Percentiles rank a stretch among this genome's conserved stretches.
Conservation (phyloP, 305 asterid genomes). For the Fraxinus sp. region DNA sequence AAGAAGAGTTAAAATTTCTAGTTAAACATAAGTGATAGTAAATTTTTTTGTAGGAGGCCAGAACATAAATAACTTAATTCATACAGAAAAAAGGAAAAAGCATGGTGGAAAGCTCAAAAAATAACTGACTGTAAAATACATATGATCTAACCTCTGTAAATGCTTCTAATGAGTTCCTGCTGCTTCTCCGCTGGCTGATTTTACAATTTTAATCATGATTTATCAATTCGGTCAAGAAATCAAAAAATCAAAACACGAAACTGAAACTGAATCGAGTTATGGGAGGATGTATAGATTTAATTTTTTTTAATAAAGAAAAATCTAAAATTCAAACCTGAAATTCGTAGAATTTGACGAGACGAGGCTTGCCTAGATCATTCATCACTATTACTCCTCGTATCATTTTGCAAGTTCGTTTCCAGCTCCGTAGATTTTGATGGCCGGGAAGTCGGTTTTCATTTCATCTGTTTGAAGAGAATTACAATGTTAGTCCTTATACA, state of each 20-base stretch:
- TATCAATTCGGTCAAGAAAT: conserved; percentile 14
- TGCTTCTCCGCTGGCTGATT: conserved; percentile 85
- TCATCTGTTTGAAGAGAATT: not conserved
- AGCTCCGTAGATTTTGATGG: not conserved
- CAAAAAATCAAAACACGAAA: not conserved
- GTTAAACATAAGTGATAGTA: not conserved
- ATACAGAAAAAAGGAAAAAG: not conserved
- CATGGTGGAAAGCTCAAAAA: not conserved
- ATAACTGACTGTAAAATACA: not conserved
- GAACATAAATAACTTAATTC: not conserved
- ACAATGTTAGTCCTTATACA: not conserved
- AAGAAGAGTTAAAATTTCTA: not conserved
- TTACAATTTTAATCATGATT: conserved; percentile 26
- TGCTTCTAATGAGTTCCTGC: conserved; percentile 77
- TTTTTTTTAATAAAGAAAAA: not conserved
- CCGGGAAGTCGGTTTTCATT: not conserved
- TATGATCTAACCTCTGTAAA: conserved; percentile 62
- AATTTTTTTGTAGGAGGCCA: conserved; percentile 1
- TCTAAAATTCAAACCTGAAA: conserved; percentile 48
- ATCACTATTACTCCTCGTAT: conserved; percentile 81
- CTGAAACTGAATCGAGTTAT: conserved; percentile 14
- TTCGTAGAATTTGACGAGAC: conserved; percentile 80
- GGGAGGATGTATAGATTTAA: not conserved
- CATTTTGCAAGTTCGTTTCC: conserved; percentile 42
- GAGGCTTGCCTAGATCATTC: conserved; percentile 92